Conservation (phyloP, 345 rosid genomes). For the Toxicodendron radicans region DNA sequence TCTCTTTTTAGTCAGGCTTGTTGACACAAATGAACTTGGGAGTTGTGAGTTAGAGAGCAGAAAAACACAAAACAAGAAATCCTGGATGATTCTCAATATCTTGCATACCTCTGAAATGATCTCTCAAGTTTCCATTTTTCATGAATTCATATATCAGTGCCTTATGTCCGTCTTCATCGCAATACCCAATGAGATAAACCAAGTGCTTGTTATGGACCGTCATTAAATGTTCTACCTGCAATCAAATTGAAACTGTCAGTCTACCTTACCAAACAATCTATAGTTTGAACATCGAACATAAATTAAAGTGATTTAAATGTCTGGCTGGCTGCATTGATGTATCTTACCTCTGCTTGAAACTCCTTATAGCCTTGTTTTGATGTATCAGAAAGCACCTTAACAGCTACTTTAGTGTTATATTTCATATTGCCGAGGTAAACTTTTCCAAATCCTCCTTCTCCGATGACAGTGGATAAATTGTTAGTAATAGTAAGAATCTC, state of each 20-base stretch:
- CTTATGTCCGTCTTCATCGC: constrained; percentile 26
- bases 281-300: not conserved
- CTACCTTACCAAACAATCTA: constrained; percentile 26
- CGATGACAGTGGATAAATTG: not conserved
- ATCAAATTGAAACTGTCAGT: not conserved
- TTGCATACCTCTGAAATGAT: not conserved
- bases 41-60: no score
- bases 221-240: constrained; percentile 28
- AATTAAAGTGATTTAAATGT: not conserved
- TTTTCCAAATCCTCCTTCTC: not conserved
- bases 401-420: not conserved
- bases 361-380: constrained; percentile 35
- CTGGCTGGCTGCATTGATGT: constrained; percentile 37
- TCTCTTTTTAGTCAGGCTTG: no score
- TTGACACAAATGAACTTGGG: no score
- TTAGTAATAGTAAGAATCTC: not conserved
- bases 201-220: constrained; percentile 32
- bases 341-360: constrained; percentile 32
- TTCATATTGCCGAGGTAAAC: not conserved
- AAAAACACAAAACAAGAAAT: no score
- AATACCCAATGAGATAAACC: constrained; percentile 34
- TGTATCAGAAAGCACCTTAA: constrained; percentile 25
- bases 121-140: constrained; percentile 32
- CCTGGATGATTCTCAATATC: no score
- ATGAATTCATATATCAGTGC: constrained; percentile 40